Conservation (phyloP, 805 yeast genomes). For the Kuraishia floccosa region DNA sequence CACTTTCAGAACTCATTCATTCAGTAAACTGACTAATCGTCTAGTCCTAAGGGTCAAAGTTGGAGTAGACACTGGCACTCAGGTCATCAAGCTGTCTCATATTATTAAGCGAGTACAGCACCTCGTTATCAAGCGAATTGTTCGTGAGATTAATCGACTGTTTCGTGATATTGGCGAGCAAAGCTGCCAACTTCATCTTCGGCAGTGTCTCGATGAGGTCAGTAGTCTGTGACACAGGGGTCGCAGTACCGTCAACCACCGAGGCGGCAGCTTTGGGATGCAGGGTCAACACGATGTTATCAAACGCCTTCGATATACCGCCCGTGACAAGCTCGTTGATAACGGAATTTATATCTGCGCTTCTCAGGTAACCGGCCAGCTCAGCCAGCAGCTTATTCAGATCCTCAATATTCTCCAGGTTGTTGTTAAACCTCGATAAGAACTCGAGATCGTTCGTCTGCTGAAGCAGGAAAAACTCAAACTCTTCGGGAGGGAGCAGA, state of each 20-base stretch:
- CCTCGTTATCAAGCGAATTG: constrained; percentile 18
- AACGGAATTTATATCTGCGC: constrained; percentile 16
- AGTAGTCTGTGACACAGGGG: neutral
- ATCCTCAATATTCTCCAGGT: constrained; percentile 7
- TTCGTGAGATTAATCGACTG: constrained; percentile 35
- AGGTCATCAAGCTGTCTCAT: constrained; percentile 68
- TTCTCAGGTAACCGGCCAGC: constrained; percentile 15
- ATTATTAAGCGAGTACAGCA: constrained; percentile 27
- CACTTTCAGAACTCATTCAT: too few relatives aligned
- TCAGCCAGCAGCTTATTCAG: constrained; percentile 17
- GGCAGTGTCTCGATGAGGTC: neutral
- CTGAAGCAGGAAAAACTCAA: constrained; percentile 41
- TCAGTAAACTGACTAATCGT: neutral
- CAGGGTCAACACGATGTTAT: constrained; percentile 21
- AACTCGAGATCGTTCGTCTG: constrained; percentile 20
- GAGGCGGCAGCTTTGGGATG: constrained; percentile 5
- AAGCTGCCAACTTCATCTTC: constrained; percentile 48
- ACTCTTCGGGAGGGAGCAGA: constrained; percentile 38
- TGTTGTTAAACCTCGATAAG: constrained; percentile 3
- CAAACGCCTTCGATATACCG: constrained; percentile 35
- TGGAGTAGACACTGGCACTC: constrained; percentile 85
- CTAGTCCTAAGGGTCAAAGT: constrained; percentile 30
- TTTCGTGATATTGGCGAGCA: constrained; percentile 56
- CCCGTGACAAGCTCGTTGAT: constrained; percentile 25
- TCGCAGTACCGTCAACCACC: constrained; percentile 2